These are phyloP conservation scores for Tylopilus sp. DNA, from an alignment of 768 basidiomycete species.

Conservation along the genomic window DNA sequence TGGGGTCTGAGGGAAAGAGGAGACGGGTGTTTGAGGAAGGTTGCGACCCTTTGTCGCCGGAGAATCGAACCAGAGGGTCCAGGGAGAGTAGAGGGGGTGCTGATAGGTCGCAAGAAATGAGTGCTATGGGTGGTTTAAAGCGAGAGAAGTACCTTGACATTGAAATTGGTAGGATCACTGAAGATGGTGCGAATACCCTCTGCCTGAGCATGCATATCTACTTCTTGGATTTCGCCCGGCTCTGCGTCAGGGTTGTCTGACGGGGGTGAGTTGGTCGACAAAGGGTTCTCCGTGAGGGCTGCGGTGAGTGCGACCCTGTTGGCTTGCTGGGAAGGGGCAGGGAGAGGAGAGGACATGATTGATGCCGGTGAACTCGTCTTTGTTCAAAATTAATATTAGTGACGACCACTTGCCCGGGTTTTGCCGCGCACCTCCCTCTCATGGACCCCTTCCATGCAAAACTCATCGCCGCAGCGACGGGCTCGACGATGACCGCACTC, in stretches of 20 bases:
- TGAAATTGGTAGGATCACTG: slow-evolving; percentile 88
- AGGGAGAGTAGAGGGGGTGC: slow-evolving; percentile 92
- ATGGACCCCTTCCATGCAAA: slow-evolving; percentile 78
- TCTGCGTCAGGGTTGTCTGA: slow-evolving; percentile 47
- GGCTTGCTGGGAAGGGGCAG: slow-evolving; percentile 68
- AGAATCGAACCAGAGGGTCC: slow-evolving; percentile 99
- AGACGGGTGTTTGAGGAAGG: slow-evolving; percentile 77
- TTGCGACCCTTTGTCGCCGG: slow-evolving; percentile 88
- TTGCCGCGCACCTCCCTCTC: slow-evolving; percentile 17
- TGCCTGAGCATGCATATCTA: slow-evolving; percentile 80
- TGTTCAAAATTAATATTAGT: neutral
- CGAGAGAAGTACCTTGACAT: slow-evolving; percentile 74
- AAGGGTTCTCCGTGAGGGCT: slow-evolving; percentile 60
- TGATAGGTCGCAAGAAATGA: slow-evolving; percentile 30
- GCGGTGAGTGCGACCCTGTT: slow-evolving; percentile 75
- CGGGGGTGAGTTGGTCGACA: neutral
- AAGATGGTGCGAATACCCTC: slow-evolving; percentile 90
- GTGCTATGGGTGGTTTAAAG: neutral
- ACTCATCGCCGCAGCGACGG: slow-evolving; percentile 73
- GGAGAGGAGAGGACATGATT: slow-evolving; percentile 38
- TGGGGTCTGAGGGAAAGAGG: slow-evolving; percentile 76
- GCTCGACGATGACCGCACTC: slow-evolving; percentile 76
- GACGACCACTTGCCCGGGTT: slow-evolving; percentile 14
- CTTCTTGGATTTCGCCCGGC: slow-evolving; percentile 83
- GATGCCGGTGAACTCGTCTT: neutral